These are phyloP conservation scores for Fusarium metavorans DNA, from an alignment of 2,329 filamentous ascomycete species.

Conservation along the genomic window DNA sequence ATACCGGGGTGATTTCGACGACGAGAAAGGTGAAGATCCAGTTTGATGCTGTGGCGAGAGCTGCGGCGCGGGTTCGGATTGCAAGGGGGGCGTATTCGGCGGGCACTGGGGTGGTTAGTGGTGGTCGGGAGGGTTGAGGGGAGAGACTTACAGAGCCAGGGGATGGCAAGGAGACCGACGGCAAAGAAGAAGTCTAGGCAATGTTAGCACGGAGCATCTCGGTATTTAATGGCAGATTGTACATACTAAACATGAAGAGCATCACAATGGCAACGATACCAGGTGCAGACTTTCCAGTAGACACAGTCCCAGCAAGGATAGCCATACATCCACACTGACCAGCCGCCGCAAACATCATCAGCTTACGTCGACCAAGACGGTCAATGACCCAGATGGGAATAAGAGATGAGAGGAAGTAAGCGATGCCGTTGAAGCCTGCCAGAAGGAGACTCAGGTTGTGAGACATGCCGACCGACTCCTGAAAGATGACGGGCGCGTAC, in stretches of 20 bases:
- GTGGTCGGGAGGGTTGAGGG: not conserved
- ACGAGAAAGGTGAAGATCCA: conserved; percentile 53
- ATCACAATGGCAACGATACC: conserved; percentile 59
- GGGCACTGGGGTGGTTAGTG: conserved; percentile 45
- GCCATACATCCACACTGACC: conserved; percentile 59
- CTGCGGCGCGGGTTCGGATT: conserved; percentile 53
- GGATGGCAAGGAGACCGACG: conserved; percentile 55
- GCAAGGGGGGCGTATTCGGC: conserved; percentile 58
- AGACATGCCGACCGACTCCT: conserved; percentile 57
- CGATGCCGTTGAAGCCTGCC: conserved; percentile 64
- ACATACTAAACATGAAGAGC: conserved; percentile 54
- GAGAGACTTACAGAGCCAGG: conserved; percentile 47
- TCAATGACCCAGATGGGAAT: conserved; percentile 52
- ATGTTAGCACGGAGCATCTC: not conserved
- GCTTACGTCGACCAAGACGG: conserved; percentile 65
- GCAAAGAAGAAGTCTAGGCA: conserved; percentile 54
- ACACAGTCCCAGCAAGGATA: conserved; percentile 58
- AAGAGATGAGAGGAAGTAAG: conserved; percentile 48
- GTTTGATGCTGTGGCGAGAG: conserved; percentile 54
- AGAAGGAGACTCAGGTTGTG: conserved; percentile 61
- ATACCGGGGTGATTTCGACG: conserved; percentile 54
- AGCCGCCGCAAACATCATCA: conserved; percentile 64
- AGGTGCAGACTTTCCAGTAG: conserved; percentile 50
- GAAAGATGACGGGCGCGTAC: conserved; percentile 58
- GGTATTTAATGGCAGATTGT: too few relatives aligned